Percentiles rank a stretch among this genome's conserved stretches.
Evolutionary conservation across 2,329 filamentous ascomycete genomes (phyloP).

Genomic region (Diaporthe sp.): DNA sequence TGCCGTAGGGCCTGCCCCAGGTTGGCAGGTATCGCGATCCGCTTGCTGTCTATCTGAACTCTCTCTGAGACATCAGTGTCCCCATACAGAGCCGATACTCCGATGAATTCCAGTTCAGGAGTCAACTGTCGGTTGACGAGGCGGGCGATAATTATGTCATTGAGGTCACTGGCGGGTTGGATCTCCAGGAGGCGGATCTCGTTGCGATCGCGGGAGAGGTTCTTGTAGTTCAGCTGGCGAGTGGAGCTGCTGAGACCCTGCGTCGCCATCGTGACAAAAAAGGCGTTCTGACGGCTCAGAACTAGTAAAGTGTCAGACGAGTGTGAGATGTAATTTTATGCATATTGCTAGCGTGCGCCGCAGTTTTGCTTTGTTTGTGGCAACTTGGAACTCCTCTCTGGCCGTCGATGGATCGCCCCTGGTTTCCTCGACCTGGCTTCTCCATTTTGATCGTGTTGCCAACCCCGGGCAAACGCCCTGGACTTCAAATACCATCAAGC

Average conservation of each 20-base stretch:
- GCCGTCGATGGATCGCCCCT: slow-evolving; percentile 9
- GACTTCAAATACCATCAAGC: slow-evolving; percentile 26
- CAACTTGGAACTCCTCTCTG: not conserved
- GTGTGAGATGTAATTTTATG: slow-evolving; percentile 23
- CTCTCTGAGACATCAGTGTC: slow-evolving; percentile 26
- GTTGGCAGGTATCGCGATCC: slow-evolving; percentile 15
- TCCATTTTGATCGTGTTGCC: slow-evolving; percentile 8
- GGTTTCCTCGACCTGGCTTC: slow-evolving; percentile 4
- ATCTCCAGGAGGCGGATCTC: slow-evolving; percentile 33
- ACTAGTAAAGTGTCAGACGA: slow-evolving; percentile 12
- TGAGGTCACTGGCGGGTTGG: slow-evolving; percentile 27
- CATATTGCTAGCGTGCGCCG: slow-evolving; percentile 22
- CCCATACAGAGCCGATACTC: slow-evolving; percentile 28
- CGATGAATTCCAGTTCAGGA: slow-evolving; percentile 26
- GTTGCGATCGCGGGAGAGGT: slow-evolving; percentile 19
- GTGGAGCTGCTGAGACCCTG: slow-evolving; percentile 16
- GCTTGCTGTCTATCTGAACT: slow-evolving; percentile 24
- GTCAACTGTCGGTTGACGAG: slow-evolving; percentile 26
- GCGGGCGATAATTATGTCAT: slow-evolving; percentile 26
- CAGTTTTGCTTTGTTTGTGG: slow-evolving; percentile 15
- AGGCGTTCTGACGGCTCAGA: slow-evolving; percentile 8
- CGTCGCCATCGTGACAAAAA: slow-evolving; percentile 18
- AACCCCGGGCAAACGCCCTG: not conserved
- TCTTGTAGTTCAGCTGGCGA: slow-evolving; percentile 31
- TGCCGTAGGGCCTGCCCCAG: slow-evolving; percentile 27